Percentiles rank a stretch among this genome's conserved stretches.
Conservation (phyloP, 352 stramenopile genomes). For the Elongisporangium senticosum region DNA sequence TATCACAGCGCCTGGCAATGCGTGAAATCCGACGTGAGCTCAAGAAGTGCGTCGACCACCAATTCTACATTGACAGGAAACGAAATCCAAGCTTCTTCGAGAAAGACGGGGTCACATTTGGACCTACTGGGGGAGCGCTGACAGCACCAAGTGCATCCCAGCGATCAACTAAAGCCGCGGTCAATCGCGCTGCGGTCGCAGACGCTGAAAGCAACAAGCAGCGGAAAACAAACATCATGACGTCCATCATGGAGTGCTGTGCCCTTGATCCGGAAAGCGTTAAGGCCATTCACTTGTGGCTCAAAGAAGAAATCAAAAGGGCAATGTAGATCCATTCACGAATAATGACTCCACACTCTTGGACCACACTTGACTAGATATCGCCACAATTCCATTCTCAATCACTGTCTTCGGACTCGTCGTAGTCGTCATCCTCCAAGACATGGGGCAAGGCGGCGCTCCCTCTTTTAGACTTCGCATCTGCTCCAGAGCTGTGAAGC, state of each 20-base stretch:
- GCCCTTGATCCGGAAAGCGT: conserved; percentile 40
- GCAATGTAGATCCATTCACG: conserved; percentile 9
- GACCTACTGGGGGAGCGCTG: conserved; percentile 1
- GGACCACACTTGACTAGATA: neutral
- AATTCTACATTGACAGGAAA: conserved; percentile 35
- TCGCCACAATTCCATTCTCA: neutral
- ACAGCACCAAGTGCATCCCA: neutral
- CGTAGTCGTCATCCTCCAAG: conserved; percentile 28
- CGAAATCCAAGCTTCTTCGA: conserved; percentile 19
- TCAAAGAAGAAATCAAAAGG: conserved; percentile 48
- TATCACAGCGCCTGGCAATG: conserved; percentile 18
- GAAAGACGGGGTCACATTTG: conserved; percentile 3
- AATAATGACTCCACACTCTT: neutral
- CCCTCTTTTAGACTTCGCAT: neutral
- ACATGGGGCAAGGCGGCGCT: conserved; percentile 7
- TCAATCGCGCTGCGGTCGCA: neutral
- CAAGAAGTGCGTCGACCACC: conserved; percentile 41
- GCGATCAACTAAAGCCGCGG: neutral
- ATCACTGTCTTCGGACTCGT: conserved; percentile 27
- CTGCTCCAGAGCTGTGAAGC: neutral
- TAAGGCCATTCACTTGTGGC: conserved; percentile 22
- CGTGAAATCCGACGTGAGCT: conserved; percentile 38
- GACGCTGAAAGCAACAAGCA: conserved; percentile 10
- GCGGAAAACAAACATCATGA: conserved; percentile 27
- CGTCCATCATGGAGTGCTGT: conserved; percentile 39